Evolutionary conservation across 192 early-diverging fungal genomes (phyloP), one percentile per base, ranked within the genome.

Genomic region (Glomus cerebriforme): DNA sequence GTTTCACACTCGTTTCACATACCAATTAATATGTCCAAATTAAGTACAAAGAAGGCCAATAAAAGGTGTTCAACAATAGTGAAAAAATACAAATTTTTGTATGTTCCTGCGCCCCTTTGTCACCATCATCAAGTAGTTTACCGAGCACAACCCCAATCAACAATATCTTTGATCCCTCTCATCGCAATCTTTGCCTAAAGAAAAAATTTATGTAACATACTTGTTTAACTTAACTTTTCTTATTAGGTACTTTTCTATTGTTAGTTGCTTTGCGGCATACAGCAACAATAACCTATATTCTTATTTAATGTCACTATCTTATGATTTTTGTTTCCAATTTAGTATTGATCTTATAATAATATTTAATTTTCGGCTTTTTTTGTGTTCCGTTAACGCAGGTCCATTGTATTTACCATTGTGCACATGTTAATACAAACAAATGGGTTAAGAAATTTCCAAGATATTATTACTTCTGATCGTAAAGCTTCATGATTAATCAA

Each of bases 41-140:
- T 39, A 68, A 68, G 27, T 68, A 68, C 32, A 68, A 68, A 68
- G 66, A 68, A 26, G 37, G 37, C 59, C 59, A 59, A 19, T 24
- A 19, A 59, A 59, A n/a, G 62, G n/a, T 17, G 66, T 29, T 64
- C 29, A 6, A 64, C 63, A 64, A 64, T 64, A 64, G 63, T 31
- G 29, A 64, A 27, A 29, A 64, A 64, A 31, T 54, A 54, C 37
- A 39, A 39, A 39, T 39, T 39, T 39, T 39, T 39, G 37, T 39
- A 39, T 39, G 37, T 39, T 54, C 3, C 49, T 54, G 49, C 49
- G 49, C 49, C 49, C 49, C 49, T 54, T 54, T 54, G 5, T 54
- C 4, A 19, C 19, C 17, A 19, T 54, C 19, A 54, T 54, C 49
- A 47, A 1, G 45, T 47, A 47, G 13, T 47, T 47, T 47, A 54